These are phyloP conservation scores for Phytophthora foliorum DNA, from an alignment of 352 stramenopile species.

Conservation along the genomic window DNA sequence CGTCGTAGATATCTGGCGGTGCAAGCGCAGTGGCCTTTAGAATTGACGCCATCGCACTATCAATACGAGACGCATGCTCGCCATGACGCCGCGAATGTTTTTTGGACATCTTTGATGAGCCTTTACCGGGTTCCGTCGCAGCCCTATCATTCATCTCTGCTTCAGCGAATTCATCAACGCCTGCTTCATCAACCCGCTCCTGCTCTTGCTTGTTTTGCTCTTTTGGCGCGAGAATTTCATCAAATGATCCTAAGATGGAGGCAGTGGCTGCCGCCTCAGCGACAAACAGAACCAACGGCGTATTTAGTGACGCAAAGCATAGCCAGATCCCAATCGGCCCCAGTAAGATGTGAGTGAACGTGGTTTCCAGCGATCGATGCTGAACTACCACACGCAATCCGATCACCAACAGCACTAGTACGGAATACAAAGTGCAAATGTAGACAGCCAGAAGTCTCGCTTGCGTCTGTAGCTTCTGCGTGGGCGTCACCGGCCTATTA, in stretches of 20 bases:
- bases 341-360: slow-evolving; percentile 74
- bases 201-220: slow-evolving; percentile 14
- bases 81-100: slow-evolving; percentile 1
- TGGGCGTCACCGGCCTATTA: slow-evolving; percentile 72
- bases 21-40: slow-evolving; percentile 37
- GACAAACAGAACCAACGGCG: slow-evolving; percentile 81
- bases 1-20: slow-evolving; percentile 77
- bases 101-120: slow-evolving; percentile 14
- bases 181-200: slow-evolving; percentile 12
- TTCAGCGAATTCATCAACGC: neutral
- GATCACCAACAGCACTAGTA: slow-evolving; percentile 76
- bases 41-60: slow-evolving; percentile 42
- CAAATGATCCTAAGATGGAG: slow-evolving; percentile 83
- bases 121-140: neutral
- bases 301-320: slow-evolving; percentile 90
- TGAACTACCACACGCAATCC: slow-evolving; percentile 71
- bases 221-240: slow-evolving; percentile 62
- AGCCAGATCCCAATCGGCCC: slow-evolving; percentile 84
- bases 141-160: neutral
- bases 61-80: slow-evolving; percentile 28
- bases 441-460: slow-evolving; percentile 63
- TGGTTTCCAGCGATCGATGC: slow-evolving; percentile 73
- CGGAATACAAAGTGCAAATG: slow-evolving; percentile 76
- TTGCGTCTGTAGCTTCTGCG: slow-evolving; percentile 77
- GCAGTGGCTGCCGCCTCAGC: slow-evolving; percentile 76